Base-by-base conservation (phyloP, 2,329 filamentous ascomycete species). In the Cladophialophora psammophila region DNA sequence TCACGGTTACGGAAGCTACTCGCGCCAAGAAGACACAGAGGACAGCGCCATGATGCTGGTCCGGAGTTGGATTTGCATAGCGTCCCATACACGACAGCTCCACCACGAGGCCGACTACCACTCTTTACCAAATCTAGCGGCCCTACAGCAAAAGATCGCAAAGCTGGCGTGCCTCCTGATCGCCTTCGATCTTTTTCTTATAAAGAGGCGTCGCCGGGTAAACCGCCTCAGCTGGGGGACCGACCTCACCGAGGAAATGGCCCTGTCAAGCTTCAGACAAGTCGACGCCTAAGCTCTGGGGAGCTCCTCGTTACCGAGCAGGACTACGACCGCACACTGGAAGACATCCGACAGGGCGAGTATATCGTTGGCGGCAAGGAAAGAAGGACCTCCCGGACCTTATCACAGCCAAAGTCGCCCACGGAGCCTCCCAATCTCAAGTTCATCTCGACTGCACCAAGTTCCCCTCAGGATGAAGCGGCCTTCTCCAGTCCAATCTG, bases 191-290 rank as follows among this genome's bases (percentile, higher is more conserved):
- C 70, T 8, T 66, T 68, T 20, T 67, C 72, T 32, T 74, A 74
- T 55, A 55, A 71, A 15, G 53, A 63, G 15, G 65, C 68, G 26
- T 36, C 59, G 5, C 59, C 72, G n/a, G 71, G 72, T 20, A 72
- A 63, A 42, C 63, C 67, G 31, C 72, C 72, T 36, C 57, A 68
- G 31, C 32, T 73, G 36, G 69, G 66, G 31, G 64, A 68, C 18
- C 66, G 60, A 26, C 72, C 72, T 50, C 68, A 72, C 15, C 66
- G 71, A 52, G 72, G 72, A 3, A 74, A 74, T 68, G 72, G 72
- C 8, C 71, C 72, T 10, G 70, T 73, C 34, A 74, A 72, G 55
- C 69, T 73, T 8, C 71, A 72, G 38, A 66, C 72, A n/a, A 72
- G 68, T 59, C 72, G 72, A 15, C 67, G 71, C 18, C 56, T 72